Evolutionary conservation across 495 filamentous ascomycete genomes (phyloP).

Genomic region (Friedmanniomyces simplex): DNA sequence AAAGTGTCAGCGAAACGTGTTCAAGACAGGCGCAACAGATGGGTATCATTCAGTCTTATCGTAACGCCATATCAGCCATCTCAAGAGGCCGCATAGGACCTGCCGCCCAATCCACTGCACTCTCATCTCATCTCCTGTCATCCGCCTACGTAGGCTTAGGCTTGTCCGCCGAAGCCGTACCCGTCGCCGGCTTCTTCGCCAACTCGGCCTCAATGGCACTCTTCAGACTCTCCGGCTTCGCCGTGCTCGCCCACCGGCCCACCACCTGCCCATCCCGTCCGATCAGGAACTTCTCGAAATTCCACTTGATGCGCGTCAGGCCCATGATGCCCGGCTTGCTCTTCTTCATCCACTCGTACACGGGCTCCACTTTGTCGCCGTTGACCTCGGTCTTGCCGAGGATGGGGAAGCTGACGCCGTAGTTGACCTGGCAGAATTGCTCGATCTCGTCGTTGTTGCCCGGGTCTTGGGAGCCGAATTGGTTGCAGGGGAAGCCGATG

Average conservation of each 20-base stretch:
- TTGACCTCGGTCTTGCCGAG: conserved; percentile 91
- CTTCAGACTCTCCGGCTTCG: conserved; percentile 75
- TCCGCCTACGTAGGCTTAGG: conserved; percentile 7
- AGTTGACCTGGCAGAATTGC: conserved; percentile 86
- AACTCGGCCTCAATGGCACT: conserved; percentile 64
- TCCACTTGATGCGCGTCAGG: conserved; percentile 87
- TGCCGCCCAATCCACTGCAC: not conserved
- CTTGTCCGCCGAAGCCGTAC: conserved; percentile 1
- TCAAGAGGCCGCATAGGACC: too few relatives aligned
- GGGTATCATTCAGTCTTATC: not conserved
- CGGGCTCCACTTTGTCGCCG: conserved; percentile 64
- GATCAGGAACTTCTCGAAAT: conserved; percentile 95
- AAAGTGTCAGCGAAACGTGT: not conserved
- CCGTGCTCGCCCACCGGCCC: conserved; percentile 68
- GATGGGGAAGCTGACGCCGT: conserved; percentile 88
- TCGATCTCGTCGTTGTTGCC: conserved; percentile 85
- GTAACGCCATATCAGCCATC: not conserved
- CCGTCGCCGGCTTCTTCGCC: conserved; percentile 27
- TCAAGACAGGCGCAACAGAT: not conserved
- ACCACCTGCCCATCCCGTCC: conserved; percentile 76
- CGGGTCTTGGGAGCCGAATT: conserved; percentile 87
- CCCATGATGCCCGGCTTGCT: conserved; percentile 75
- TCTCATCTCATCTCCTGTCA: not conserved
- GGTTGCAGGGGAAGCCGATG: conserved; percentile 97
- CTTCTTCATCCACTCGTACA: conserved; percentile 83